Evolutionary conservation across 1,139 yeast genomes (phyloP).

Genomic region (Saccharomycopsis hybrid): DNA sequence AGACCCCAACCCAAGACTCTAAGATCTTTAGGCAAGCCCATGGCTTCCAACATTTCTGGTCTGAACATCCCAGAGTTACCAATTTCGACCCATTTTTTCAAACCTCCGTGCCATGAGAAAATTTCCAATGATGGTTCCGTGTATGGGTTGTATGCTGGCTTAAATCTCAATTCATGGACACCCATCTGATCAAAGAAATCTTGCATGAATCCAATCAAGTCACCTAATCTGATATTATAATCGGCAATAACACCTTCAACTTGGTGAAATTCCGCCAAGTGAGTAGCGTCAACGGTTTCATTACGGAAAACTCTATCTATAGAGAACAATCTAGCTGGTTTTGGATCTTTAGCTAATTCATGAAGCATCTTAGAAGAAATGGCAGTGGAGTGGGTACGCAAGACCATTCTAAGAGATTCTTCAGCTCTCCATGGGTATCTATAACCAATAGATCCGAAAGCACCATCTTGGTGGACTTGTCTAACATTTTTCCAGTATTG

Average conservation of each 20-base stretch:
- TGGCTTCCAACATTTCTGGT: slow-evolving; percentile 97
- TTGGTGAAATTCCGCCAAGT: slow-evolving; percentile 98
- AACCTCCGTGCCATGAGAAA: slow-evolving; percentile 92
- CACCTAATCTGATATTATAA: slow-evolving; percentile 90
- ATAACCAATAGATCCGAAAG: slow-evolving; percentile 93
- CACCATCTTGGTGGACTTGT: slow-evolving; percentile 83
- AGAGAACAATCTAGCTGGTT: slow-evolving; percentile 87
- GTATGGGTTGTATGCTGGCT: slow-evolving; percentile 98
- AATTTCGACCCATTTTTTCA: slow-evolving; percentile 97
- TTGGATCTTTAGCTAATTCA: slow-evolving; percentile 80
- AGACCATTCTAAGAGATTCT: slow-evolving; percentile 84
- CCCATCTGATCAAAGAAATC: slow-evolving; percentile 97
- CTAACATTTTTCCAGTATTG: slow-evolving; percentile 72
- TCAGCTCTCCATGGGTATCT: slow-evolving; percentile 95
- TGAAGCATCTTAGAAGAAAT: slow-evolving; percentile 85
- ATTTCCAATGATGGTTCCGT: slow-evolving; percentile 99
- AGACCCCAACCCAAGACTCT: slow-evolving; percentile 98
- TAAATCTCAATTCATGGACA: slow-evolving; percentile 88
- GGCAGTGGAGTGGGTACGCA: slow-evolving; percentile 97
- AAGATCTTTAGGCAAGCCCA: slow-evolving; percentile 94
- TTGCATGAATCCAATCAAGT: slow-evolving; percentile 97
- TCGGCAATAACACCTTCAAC: slow-evolving; percentile 99
- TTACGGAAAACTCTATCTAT: slow-evolving; percentile 98
- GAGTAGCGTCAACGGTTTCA: slow-evolving; percentile 99
- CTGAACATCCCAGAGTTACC: slow-evolving; percentile 99